Percentiles rank a stretch among this genome's conserved stretches.
Evolutionary conservation across 495 filamentous ascomycete genomes (phyloP).

Genomic region (Neurospora hispaniola): DNA sequence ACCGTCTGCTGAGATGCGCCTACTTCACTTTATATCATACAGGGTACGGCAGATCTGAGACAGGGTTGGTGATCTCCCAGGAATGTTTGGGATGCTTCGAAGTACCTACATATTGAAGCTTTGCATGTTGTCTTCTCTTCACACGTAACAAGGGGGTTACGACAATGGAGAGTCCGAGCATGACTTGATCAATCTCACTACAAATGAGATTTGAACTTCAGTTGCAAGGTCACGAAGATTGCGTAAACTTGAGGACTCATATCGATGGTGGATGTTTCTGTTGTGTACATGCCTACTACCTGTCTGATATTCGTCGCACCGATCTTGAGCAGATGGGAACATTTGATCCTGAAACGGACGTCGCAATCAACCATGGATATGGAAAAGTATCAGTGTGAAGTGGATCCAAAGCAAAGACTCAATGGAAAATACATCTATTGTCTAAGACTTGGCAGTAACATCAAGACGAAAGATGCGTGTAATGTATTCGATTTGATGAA

Average conservation of each 20-base stretch:
- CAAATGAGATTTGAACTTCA: not conserved
- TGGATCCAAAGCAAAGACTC: not conserved
- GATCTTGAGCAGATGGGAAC: not conserved
- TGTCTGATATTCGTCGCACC: not conserved
- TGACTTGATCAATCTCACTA: not conserved
- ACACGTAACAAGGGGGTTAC: not conserved
- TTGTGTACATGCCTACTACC: not conserved
- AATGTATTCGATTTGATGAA: not conserved
- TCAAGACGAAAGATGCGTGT: not conserved
- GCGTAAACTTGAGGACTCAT: not conserved
- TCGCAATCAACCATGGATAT: not conserved
- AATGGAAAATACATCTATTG: not conserved
- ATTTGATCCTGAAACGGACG: not conserved
- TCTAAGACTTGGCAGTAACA: not conserved
- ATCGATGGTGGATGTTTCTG: not conserved
- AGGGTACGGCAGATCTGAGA: not conserved
- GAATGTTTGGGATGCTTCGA: not conserved
- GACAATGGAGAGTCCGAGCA: not conserved
- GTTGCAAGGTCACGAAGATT: not conserved
- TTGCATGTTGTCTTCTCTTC: not conserved
- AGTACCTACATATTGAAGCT: not conserved
- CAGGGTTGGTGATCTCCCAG: not conserved
- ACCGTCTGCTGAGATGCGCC: not conserved
- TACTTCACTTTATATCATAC: not conserved
- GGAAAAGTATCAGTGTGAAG: not conserved